Conservation (phyloP, 2,329 filamentous ascomycete species). For the Exophiala sp. region DNA sequence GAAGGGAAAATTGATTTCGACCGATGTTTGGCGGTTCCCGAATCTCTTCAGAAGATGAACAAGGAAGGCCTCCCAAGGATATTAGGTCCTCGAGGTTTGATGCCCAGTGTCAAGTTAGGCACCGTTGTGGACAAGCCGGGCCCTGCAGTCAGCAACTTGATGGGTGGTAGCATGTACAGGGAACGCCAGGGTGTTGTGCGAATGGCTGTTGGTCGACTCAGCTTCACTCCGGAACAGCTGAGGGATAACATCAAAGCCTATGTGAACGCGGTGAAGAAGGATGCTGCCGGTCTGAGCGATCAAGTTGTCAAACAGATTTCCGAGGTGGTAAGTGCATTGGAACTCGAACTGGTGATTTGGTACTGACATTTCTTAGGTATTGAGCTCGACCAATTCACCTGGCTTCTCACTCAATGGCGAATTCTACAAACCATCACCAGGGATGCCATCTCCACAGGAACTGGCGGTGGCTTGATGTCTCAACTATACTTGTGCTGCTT, state of each 20-base stretch:
- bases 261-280: conserved; percentile 69
- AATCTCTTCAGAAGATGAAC: conserved; percentile 69
- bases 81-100: conserved; percentile 81
- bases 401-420: conserved; percentile 81
- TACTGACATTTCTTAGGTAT: conserved; percentile 51
- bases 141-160: conserved; percentile 69
- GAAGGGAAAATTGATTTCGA: conserved; percentile 80
- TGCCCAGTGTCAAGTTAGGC: conserved; percentile 83
- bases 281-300: conserved; percentile 62
- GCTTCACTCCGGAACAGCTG: conserved; percentile 80
- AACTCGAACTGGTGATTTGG: neutral
- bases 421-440: conserved; percentile 41
- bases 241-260: conserved; percentile 75
- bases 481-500: conserved; percentile 4
- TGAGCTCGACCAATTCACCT: conserved; percentile 81
- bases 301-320: conserved; percentile 61
- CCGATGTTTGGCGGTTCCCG: conserved; percentile 75
- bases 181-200: conserved; percentile 79
- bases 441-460: conserved; percentile 14
- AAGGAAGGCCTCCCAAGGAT: conserved; percentile 75
- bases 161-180: conserved; percentile 78
- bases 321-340: conserved; percentile 51
- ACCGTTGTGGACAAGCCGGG: conserved; percentile 80
- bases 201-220: conserved; percentile 85
- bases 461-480: conserved; percentile 13